Evolutionary conservation across 2,329 filamentous ascomycete genomes (phyloP), one percentile per base, ranked within the genome.

Genomic region (Didymella pinodella): DNA sequence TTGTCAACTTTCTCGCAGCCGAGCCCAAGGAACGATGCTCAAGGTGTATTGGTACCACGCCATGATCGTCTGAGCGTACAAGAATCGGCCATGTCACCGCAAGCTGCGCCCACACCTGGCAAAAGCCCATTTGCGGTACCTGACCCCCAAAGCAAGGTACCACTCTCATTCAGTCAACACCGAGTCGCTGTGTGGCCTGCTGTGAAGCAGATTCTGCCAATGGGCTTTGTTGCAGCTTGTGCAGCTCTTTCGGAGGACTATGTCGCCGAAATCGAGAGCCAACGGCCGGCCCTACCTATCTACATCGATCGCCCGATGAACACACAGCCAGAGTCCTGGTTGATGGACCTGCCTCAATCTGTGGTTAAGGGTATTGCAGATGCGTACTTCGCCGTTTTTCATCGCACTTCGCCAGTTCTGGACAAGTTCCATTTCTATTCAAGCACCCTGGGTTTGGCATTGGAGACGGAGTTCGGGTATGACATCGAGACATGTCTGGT

Each of bases 361-460:
- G 77, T 82, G 40, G 77, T 85, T 53, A 83, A 82, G 60, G 81
- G 81, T 0, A 75, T 85, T n/a, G 79, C 81, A 8, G 81, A 84
- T 70, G 81, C 81, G 0, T 85, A 83, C 59, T 85, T 85, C 65
- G 75, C 80, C n/a, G 82, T 83, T 0, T 85, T 85, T 63, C 83
- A 85, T 63, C 81, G 82, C 0, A 83, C 78, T 28, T 84, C 80
- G 16, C 83, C 83, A 0, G 79, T 84, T 22, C 78, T 85, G 50
- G 83, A 85, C 62, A 81, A 82, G 56, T 78, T 78, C 18, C 79
- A 82, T 54, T 85, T 83, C 66, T 82, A 81, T 64, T 77, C 82
- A 1, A 81, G 78, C 60, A 85, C 82, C 0, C 77, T 85, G 5
- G 78, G 80, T 11, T 68, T 77, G 3, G 83, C 81, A 2, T 77